Evolutionary conservation across 2,329 filamentous ascomycete genomes (phyloP), one percentile per base, ranked within the genome.

Genomic region (Biscogniauxia mediterranea): DNA sequence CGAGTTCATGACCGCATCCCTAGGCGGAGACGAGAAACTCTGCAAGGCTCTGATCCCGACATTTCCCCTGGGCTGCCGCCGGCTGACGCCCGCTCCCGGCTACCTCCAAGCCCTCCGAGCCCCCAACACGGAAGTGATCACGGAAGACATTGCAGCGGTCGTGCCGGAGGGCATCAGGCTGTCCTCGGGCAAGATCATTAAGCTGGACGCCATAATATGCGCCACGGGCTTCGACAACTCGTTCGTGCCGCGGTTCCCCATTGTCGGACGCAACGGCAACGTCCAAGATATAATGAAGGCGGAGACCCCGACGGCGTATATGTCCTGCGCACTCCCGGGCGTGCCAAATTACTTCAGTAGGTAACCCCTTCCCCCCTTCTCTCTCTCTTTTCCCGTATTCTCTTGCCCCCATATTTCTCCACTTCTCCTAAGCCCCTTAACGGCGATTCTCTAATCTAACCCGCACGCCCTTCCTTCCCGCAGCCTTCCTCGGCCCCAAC

Each of bases 191-290:
- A 69, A 78, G 42, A 71, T 81, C n/a, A 70, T 83, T 56, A 75
- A 81, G 38, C 78, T 84, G 15, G 85, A 88, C 66, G 78, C 78
- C 13, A 80, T 88, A 21, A 76, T 87, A 54, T 85, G 83, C 61
- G 84, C 83, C n/a, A 85, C 83, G 0, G 83, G 83, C 1, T 86
- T 85, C 66, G 79, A 85, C 65, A 80, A 79, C 5, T 82, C 80
- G 1, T 85, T 84, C 69, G 70, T 76, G 7, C 82, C 83, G 2
- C 76, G 79, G 0, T 85, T 83, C 62, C 82, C 81, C 0, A 71
- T 85, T 19, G 70, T 81, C 5, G 82, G 81, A 9, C 75, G 78
- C 21, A 67, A 76, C n/a, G 82, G 81, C 19, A 81, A 84, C 62
- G 74, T 86, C 32, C 81, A 81, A 62, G 79, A 84, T 46, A 73